Conservation (phyloP, 345 rosid genomes). For the Eutrema heterophyllum region DNA sequence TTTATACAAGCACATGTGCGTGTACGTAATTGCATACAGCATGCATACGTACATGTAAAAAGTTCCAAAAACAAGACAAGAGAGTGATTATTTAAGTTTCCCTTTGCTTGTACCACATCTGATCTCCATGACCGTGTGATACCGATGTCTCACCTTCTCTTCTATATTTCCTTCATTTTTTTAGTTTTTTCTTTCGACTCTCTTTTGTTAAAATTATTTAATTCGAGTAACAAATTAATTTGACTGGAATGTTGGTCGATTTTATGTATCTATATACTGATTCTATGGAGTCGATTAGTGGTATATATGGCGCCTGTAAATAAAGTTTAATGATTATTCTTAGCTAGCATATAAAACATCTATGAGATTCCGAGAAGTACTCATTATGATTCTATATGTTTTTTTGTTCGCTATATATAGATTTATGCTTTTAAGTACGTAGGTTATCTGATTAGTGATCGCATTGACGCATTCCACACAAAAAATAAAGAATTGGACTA, state of each 20-base stretch:
- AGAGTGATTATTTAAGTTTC: not conserved
- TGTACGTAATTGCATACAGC: conserved; percentile 13
- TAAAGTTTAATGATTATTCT: not conserved
- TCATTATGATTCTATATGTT: not conserved
- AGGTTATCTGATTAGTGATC: not conserved
- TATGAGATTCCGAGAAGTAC: not conserved
- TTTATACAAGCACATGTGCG: conserved; percentile 16
- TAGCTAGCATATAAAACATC: conserved; percentile 8
- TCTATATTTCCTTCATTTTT: conserved; percentile 1
- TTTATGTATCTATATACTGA: not conserved
- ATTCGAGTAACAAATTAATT: not conserved
- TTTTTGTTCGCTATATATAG: not conserved
- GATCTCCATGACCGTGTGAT: conserved; percentile 27
- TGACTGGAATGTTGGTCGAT: not conserved
- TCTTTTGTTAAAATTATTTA: not conserved
- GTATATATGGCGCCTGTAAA: too few relatives aligned
- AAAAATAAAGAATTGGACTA: not conserved
- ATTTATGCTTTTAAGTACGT: not conserved
- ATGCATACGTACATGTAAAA: conserved; percentile 27
- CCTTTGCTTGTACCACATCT: conserved; percentile 11
- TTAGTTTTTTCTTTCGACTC: not conserved
- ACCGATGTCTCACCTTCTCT: conserved; percentile 27
- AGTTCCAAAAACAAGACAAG: conserved; percentile 15
- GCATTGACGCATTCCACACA: not conserved
- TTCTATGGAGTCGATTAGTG: too few relatives aligned